Base-by-base conservation (phyloP, 345 rosid genomes). In the Arabis hirsuta region DNA sequence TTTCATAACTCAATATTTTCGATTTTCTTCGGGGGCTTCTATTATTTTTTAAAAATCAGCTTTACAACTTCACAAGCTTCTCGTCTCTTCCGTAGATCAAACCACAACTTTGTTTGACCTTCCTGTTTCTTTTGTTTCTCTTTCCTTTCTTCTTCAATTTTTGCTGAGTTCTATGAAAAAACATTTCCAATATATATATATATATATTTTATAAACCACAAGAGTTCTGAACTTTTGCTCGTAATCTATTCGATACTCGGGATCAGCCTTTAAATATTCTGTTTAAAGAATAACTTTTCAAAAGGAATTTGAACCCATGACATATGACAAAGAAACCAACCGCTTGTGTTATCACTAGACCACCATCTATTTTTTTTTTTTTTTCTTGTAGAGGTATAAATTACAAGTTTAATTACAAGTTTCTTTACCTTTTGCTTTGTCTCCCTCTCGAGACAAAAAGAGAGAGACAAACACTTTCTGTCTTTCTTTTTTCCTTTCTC, bases 381-480 rank as follows among this genome's bases (percentile, higher is more conserved):
- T 9, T 5, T 3, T 22, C 5, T 5, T 9, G 29, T 53, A 32
- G 47, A 75, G 50, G 19, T 48, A 64, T 24, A 47, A 22, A 32
- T 54, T 32, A 71, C 70, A 76, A 63, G 36, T 64, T 71, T 70
- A 2, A 32, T 54, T 32, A 71, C 70, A 76, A 63, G 36, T 64
- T 71, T 71, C 62, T 76, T 64, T 50, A 71, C 67, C 67, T 76
- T 76, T 71, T 76, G 80, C 70, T 45, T 76, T 76, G 65, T 62
- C 74, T 69, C 65, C 60, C 75, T 63, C 66, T 76, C 72, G 58
- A 65, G 76, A 71, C 80, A 76, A 71, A 76, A 76, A 58, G 76
- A 76, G 67, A 76, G 44, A 64, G 76, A 71, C 76, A 71, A 76
- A 56, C 72, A 70, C 80, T 71, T 56, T 57, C 72, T 71, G 76